phyloP scores from a whole-genome alignment of 768 basidiomycete species.

The Pulveroboletus sp. region DNA sequence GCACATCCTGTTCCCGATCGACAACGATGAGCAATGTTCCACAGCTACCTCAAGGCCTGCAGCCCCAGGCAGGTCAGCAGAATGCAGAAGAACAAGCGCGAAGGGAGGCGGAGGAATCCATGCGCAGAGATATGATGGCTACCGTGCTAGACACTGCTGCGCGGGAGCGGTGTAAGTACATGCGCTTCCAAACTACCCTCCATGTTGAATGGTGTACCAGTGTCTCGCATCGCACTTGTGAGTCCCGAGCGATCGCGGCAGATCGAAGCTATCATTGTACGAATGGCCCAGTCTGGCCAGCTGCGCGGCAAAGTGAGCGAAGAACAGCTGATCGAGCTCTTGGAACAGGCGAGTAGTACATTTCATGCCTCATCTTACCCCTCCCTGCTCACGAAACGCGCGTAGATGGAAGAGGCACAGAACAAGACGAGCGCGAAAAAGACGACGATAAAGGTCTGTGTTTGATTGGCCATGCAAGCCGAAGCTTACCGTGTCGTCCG shows the following conservation, averaged over 20 bases:
- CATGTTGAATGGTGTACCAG: constrained; percentile 48
- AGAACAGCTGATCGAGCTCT: constrained; percentile 75
- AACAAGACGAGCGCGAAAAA: constrained; percentile 49
- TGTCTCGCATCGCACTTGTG: constrained; percentile 85
- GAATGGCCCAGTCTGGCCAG: constrained; percentile 85
- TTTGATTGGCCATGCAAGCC: not conserved
- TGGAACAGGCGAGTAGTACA: constrained; percentile 68
- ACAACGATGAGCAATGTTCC: constrained; percentile 23
- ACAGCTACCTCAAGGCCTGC: constrained; percentile 27
- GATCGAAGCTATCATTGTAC: constrained; percentile 73
- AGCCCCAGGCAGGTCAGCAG: constrained; percentile 41
- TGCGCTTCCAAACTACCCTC: not conserved
- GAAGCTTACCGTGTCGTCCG: constrained; percentile 5
- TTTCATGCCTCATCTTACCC: constrained; percentile 8
- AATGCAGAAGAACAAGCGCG: constrained; percentile 53
- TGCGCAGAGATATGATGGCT: constrained; percentile 72
- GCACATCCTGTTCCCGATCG: not conserved
- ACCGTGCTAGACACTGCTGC: constrained; percentile 77
- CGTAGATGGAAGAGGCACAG: constrained; percentile 55
- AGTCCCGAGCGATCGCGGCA: constrained; percentile 77
- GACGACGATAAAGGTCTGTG: constrained; percentile 56
- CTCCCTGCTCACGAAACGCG: constrained; percentile 9
- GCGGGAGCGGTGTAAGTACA: constrained; percentile 68
- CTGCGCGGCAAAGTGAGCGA: constrained; percentile 75
- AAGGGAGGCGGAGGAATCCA: constrained; percentile 67